Base-by-base conservation (phyloP, 495 filamentous ascomycete genomes). In the Podospora bellae-mahoneyi region DNA sequence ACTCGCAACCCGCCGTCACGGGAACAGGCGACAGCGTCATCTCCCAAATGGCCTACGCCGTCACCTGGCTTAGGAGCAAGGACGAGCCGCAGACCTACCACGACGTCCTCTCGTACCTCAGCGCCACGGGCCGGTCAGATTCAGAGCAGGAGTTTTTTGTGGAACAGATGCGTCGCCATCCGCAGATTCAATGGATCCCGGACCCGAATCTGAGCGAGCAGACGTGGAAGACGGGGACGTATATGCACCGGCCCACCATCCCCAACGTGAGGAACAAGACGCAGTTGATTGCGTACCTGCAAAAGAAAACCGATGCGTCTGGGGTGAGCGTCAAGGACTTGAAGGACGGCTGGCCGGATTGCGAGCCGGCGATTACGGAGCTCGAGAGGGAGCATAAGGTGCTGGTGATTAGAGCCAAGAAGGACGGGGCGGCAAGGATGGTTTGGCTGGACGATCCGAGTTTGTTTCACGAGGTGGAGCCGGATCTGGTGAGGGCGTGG, bases 291-390 rank as follows among this genome's bases (percentile, higher is more conserved):
- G 85, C 84, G 57, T 88, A 91, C 75, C 85, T 99, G 39, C 92
- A 96, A 77, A 81, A 84, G 48, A 92, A 92, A 78, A 85, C 85
- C 16, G 93, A 93, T n/a, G 91, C 91, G 1, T 85, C 88, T 62
- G 93, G 92, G 2, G 86, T 97, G 64, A 82, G 80, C 59, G 92
- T 97, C 61, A 92, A 91, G 74, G 92, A 97, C 66, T 84, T 99
- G 30, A 94, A 94, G 76, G 95, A 99, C 74, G 96, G 96, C 30
- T 99, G 95, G 95, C 87, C 89, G 5, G 89, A 89, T 68, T 93
- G 91, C 68, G 87, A 92, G 58, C 85, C 88, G 18, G 84, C 90
- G 1, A 91, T 99, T 78, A 85, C 87, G 67, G 83, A 87, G 70
- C 81, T 98, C 65, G 95, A 98, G 82, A 78, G 78, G 20, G 86